Conservation (phyloP, 1,139 yeast genomes). For the Yamadazyma atmosphaerica region DNA sequence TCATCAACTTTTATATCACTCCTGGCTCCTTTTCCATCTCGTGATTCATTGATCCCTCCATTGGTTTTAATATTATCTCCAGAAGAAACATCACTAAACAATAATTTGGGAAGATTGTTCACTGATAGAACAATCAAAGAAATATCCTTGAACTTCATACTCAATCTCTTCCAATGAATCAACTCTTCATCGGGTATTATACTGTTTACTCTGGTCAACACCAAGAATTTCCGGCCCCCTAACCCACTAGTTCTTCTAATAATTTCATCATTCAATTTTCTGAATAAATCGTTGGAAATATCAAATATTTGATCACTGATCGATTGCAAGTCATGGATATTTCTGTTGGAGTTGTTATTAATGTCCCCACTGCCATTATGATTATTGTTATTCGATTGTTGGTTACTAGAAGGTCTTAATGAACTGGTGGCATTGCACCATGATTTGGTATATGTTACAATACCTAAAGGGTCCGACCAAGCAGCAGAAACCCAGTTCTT, state of each 20-base stretch:
- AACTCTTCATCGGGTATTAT: slow-evolving; percentile 78
- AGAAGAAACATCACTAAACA: slow-evolving; percentile 29
- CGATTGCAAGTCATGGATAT: slow-evolving; percentile 29
- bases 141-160: slow-evolving; percentile 58
- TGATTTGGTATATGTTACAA: slow-evolving; percentile 59
- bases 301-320: slow-evolving; percentile 44
- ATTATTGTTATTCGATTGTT: slow-evolving; percentile 7
- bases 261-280: slow-evolving; percentile 34
- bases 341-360: slow-evolving; percentile 13
- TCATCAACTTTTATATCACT: background rate
- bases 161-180: slow-evolving; percentile 72
- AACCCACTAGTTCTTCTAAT: slow-evolving; percentile 31
- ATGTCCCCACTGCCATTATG: background rate
- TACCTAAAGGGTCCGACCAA: slow-evolving; percentile 87
- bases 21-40: background rate
- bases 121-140: slow-evolving; percentile 76
- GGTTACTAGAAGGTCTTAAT: slow-evolving; percentile 7
- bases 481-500: slow-evolving; percentile 84
- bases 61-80: background rate
- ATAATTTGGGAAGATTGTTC: slow-evolving; percentile 58
- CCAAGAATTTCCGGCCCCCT: slow-evolving; percentile 61
- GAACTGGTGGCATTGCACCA: slow-evolving; percentile 48
- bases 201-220: slow-evolving; percentile 67
- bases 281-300: slow-evolving; percentile 38
- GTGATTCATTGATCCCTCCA: background rate